A percentile compares a stretch with the other conserved stretches of the same genome.
Evolutionary conservation across 106 monocot genomes (phyloP).

Genomic region (Acanthochlamys bracteata): DNA sequence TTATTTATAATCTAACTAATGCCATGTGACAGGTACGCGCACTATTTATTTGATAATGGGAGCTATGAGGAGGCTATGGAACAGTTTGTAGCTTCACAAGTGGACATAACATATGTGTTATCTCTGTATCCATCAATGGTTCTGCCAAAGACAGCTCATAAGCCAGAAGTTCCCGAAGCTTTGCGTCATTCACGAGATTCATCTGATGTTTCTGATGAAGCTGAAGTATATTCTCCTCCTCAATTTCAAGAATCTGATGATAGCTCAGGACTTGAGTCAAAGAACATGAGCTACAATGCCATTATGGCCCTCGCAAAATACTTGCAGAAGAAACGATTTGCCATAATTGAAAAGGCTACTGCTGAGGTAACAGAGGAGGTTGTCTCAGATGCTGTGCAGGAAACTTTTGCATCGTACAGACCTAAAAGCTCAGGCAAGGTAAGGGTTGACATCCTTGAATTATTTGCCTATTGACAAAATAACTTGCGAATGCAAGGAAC

Average conservation of each 20-base stretch:
- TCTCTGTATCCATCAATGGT: slow-evolving; percentile 69
- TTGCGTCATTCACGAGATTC: slow-evolving; percentile 49
- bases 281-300: slow-evolving; percentile 79
- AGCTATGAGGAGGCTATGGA: slow-evolving; percentile 91
- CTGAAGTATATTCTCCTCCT: slow-evolving; percentile 33
- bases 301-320: slow-evolving; percentile 81
- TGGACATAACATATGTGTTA: slow-evolving; percentile 85
- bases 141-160: slow-evolving; percentile 50
- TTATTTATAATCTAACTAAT: no score
- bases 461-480: background rate
- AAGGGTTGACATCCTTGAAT: background rate
- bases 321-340: slow-evolving; percentile 76
- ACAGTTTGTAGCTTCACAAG: slow-evolving; percentile 89
- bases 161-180: slow-evolving; percentile 31
- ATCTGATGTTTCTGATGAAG: slow-evolving; percentile 82
- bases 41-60: slow-evolving; percentile 83
- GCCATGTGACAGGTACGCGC: slow-evolving; percentile 57
- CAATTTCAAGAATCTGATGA: slow-evolving; percentile 65
- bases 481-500: no score
- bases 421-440: slow-evolving; percentile 68
- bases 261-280: slow-evolving; percentile 44
- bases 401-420: slow-evolving; percentile 26
- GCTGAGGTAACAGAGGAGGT: slow-evolving; percentile 96
- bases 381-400: slow-evolving; percentile 75
- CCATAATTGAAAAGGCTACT: slow-evolving; percentile 82